Conservation (phyloP, 1,284 basidiomycete species). For the Moniliophthora roreri region DNA sequence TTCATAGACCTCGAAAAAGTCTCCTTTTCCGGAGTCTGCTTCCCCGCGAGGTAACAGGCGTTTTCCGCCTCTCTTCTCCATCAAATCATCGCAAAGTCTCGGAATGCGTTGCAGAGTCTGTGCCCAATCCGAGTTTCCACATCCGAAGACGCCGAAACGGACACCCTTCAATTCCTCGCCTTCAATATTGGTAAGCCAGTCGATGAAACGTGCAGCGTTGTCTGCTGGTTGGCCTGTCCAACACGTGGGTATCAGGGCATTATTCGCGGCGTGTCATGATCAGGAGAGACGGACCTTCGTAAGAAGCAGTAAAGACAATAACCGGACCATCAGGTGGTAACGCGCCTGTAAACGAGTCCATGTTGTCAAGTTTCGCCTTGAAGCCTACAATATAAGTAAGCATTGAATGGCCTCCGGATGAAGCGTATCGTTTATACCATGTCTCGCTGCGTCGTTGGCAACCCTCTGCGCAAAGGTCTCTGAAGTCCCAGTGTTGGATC, state of each 20-base stretch:
- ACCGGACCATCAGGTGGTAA: constrained; percentile 48
- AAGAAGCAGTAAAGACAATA: constrained; percentile 50
- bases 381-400: constrained; percentile 32
- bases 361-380: constrained; percentile 36
- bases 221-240: constrained; percentile 43
- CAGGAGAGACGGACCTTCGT: constrained; percentile 49
- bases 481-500: constrained; percentile 52
- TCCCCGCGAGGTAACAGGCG: constrained; percentile 39
- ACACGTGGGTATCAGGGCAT: neutral
- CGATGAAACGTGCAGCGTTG: constrained; percentile 48
- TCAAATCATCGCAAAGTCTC: constrained; percentile 36
- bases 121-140: constrained; percentile 55
- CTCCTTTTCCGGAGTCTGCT: constrained; percentile 42
- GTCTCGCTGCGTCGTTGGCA: constrained; percentile 35
- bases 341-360: constrained; percentile 41
- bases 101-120: constrained; percentile 54
- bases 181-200: constrained; percentile 36
- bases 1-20: constrained; percentile 48
- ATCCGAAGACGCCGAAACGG: constrained; percentile 51
- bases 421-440: constrained; percentile 32
- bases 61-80: constrained; percentile 40
- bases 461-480: constrained; percentile 51
- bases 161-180: constrained; percentile 34
- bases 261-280: neutral
- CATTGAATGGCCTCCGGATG: neutral